phyloP scores from a whole-genome alignment of 148 eudicot genomes.

The Euryodendron excelsum region DNA sequence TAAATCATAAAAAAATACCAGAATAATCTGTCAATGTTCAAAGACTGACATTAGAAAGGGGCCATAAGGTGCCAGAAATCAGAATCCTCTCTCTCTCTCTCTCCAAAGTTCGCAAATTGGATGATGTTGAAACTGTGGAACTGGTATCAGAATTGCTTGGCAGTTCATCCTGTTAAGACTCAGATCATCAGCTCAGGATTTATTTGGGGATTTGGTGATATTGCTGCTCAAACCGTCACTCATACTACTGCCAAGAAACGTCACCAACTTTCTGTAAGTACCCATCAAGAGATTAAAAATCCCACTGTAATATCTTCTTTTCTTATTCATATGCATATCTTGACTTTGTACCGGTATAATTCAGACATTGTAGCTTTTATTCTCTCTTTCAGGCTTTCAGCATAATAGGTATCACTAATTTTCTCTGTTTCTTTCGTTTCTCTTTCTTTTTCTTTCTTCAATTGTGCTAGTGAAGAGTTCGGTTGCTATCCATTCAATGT shows the following conservation, averaged over 20 bases:
- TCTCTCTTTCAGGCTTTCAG: background rate
- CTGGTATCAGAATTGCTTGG: constrained; percentile 87
- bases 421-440: background rate
- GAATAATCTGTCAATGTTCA: too few species aligned
- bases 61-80: background rate
- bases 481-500: background rate
- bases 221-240: constrained; percentile 84
- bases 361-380: background rate
- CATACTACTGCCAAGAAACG: constrained; percentile 36
- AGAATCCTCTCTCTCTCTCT: background rate
- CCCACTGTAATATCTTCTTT: background rate
- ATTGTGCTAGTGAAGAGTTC: background rate
- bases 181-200: constrained; percentile 89
- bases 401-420: background rate
- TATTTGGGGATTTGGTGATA: constrained; percentile 90
- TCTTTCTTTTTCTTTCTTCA: background rate
- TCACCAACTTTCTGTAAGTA: constrained; percentile 37
- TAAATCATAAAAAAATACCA: too few species aligned
- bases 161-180: constrained; percentile 81
- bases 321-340: too few species aligned
- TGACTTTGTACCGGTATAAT: background rate
- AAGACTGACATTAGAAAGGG: background rate
- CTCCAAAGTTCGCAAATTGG: background rate
- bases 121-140: constrained; percentile 80
- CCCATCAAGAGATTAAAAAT: background rate